Conservation (phyloP, 1,139 yeast genomes). For the Casaregolazyma suthepensis region DNA sequence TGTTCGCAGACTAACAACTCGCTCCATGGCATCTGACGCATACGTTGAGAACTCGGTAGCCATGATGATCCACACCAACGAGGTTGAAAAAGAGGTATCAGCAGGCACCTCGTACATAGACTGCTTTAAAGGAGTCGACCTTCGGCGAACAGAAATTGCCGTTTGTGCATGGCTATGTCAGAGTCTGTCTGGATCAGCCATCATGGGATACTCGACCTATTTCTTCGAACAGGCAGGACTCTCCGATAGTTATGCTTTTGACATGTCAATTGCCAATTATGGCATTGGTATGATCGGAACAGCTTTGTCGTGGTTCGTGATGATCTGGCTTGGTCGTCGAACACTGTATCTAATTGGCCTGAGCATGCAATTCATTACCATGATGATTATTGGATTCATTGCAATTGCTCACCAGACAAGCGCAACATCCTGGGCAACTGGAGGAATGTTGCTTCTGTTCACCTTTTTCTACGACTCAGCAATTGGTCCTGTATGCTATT, state of each 20-base stretch:
- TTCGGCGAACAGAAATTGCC: conserved; percentile 49
- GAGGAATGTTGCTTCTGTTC: conserved; percentile 19
- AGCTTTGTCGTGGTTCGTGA: conserved; percentile 44
- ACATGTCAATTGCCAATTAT: conserved; percentile 21
- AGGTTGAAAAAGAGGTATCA: conserved; percentile 34
- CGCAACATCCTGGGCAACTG: conserved; percentile 16
- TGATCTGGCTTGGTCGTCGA: conserved; percentile 44
- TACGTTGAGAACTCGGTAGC: conserved; percentile 22
- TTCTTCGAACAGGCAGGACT: conserved; percentile 19
- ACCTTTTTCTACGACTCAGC: conserved; percentile 41
- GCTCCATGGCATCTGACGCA: conserved; percentile 22
- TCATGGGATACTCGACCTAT: conserved; percentile 31
- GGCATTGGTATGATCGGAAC: conserved; percentile 46
- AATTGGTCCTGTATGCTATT: conserved; percentile 52
- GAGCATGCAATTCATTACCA: conserved; percentile 31
- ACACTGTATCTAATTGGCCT: conserved; percentile 43
- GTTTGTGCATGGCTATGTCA: conserved; percentile 44
- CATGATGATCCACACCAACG: conserved; percentile 37
- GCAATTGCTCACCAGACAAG: conserved; percentile 9
- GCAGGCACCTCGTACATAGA: conserved; percentile 37
- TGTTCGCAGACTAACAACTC: conserved; percentile 22
- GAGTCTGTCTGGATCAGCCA: conserved; percentile 42
- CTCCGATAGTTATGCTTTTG: conserved; percentile 12
- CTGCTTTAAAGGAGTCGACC: conserved; percentile 43
- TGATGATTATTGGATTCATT: conserved; percentile 29